Base-by-base conservation (phyloP, 2,329 filamentous ascomycete genomes). In the Thermomyces lanuginosus region DNA sequence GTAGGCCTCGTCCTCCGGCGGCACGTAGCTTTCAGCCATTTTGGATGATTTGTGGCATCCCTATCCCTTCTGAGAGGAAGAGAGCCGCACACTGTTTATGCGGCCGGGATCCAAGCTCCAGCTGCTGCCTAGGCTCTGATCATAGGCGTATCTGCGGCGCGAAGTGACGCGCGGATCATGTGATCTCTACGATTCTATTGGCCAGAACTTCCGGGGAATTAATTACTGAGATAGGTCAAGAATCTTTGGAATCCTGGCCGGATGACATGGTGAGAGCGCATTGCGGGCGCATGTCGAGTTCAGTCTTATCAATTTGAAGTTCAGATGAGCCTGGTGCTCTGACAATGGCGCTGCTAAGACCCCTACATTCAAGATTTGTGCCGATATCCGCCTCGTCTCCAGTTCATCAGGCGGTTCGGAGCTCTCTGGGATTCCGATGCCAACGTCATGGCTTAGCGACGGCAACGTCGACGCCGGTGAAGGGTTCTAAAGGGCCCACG, bases 401-500 rank as follows among this genome's bases (percentile, higher is more conserved):
- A n/a, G n/a, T n/a, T n/a, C 5, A 9, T 35, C 24, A 42, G 45
- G 30, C 36, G 16, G 29, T 36, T 33, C 37, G 36, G 27, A 37
- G 28, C 21, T 38, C 33, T 14, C 28, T 48, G 24, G 35, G 33
- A 27, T 41, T 32, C 21, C 37, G 32, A 26, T 27, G 37, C 21
- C 31, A 39, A 23, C 48, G 43, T 12, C 38, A 44, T 24, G 43
- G 45, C 4, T 55, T 60, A 39, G 76, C 75, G 16, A 76, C 72
- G 8, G 61, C 65, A 10, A 72, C 70, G 4, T 77, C 79, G 7
- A 79, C 81, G 5, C 81, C 82, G 64, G 63, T 68, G 5, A 69
- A 69, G 1, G 69, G 66, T 25, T 64, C 67, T 2, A 68, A 80
- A 46, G 86, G 86, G 0, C 83, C 84, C 5, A 98, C 89, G 4